Percentiles rank a stretch among this genome's conserved stretches.
Conservation (phyloP, 1,284 basidiomycete genomes). For the Cryptococcus maquisensis region DNA sequence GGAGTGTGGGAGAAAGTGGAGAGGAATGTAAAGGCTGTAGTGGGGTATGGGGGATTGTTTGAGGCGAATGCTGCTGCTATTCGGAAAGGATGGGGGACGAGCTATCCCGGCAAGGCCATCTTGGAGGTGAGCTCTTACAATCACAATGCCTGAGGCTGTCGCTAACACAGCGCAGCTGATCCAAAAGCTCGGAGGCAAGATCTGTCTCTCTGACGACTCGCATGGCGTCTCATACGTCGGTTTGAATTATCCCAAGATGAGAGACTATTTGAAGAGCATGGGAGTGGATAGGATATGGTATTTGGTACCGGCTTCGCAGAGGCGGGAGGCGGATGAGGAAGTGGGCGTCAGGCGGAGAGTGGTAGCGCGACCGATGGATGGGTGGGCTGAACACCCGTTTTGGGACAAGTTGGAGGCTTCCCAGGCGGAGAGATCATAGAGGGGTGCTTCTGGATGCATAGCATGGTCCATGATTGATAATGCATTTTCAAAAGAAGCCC, state of each 20-base stretch:
- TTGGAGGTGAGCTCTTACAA: conserved; percentile 57
- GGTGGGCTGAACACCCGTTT: conserved; percentile 28
- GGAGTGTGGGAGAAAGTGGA: conserved; percentile 62
- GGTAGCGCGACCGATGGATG: conserved; percentile 16
- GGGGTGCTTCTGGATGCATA: too few relatives aligned
- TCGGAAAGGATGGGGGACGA: conserved; percentile 79
- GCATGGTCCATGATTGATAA: too few relatives aligned
- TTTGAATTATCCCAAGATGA: conserved; percentile 69
- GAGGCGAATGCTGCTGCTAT: conserved; percentile 91
- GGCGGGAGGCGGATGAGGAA: conserved; percentile 49
- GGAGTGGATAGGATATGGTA: conserved; percentile 70
- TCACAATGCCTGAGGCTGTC: not conserved
- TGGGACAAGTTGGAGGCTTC: conserved; percentile 18
- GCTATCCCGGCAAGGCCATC: conserved; percentile 78
- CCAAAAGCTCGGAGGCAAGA: conserved; percentile 60
- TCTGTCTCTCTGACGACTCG: conserved; percentile 91
- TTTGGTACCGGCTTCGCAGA: conserved; percentile 36
- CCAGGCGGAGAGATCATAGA: not conserved
- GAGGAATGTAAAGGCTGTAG: conserved; percentile 71
- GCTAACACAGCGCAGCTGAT: conserved; percentile 59
- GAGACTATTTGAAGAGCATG: conserved; percentile 62
- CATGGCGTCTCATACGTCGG: conserved; percentile 87
- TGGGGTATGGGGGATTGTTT: conserved; percentile 83
- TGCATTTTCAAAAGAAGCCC: not conserved
- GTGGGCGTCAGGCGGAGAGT: conserved; percentile 42